Evolutionary conservation across 441 rosid genomes (phyloP).

Genomic region (Populus hybrid): DNA sequence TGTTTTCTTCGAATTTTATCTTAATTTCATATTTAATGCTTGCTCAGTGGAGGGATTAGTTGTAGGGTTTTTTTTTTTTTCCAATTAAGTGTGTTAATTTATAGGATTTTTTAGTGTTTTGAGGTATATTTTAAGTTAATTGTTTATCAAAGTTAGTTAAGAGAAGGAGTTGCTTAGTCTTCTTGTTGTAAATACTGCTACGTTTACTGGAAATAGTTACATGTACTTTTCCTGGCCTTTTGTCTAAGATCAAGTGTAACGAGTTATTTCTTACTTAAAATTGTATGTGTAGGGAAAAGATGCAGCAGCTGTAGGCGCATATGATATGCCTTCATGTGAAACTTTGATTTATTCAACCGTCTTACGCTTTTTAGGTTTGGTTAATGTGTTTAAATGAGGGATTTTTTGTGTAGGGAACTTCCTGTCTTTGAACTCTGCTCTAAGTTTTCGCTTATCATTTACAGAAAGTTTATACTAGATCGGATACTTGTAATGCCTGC

Average conservation of each 20-base stretch:
- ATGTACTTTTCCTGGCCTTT: background rate
- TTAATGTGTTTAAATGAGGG: background rate
- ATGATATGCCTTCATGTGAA: no score
- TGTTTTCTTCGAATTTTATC: background rate
- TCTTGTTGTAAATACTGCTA: background rate
- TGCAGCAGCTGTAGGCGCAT: no score
- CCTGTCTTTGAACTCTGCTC: background rate
- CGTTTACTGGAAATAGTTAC: background rate
- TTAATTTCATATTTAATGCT: background rate
- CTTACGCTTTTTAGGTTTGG: no score
- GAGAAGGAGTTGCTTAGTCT: background rate
- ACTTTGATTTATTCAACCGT: no score
- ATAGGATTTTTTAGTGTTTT: no score
- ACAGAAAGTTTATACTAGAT: constrained; percentile 15
- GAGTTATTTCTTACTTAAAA: no score
- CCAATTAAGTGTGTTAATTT: background rate
- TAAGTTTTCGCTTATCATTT: constrained; percentile 56
- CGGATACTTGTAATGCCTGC: background rate
- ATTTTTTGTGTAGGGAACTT: constrained; percentile 41
- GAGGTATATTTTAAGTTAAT: no score
- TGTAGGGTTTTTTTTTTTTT: no score
- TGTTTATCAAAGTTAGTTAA: background rate
- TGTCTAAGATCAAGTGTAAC: no score
- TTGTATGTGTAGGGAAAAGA: no score
- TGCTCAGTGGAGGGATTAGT: background rate